Percentiles rank a stretch among this genome's conserved stretches.
Conservation (phyloP, 371 early-diverging fungal species). For the Polyrhizophydium stewartii region DNA sequence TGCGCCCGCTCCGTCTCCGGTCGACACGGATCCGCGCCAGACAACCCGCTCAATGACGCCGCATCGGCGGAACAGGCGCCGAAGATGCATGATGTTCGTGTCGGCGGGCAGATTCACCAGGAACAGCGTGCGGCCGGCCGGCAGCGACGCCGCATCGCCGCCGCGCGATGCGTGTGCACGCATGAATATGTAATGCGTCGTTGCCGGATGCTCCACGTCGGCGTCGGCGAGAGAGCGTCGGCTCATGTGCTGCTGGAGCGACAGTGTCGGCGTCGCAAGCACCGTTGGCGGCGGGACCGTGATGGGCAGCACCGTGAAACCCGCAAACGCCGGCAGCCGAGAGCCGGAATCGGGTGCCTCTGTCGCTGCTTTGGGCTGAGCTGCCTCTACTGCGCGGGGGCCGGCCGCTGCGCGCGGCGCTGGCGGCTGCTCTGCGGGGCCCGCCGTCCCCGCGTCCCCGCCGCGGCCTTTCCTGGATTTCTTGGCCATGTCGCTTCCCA, state of each 20-base stretch:
- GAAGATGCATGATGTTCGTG: constrained; percentile 67
- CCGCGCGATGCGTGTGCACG: constrained; percentile 55
- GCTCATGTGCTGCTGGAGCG: neutral
- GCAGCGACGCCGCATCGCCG: constrained; percentile 25
- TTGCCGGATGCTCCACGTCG: neutral
- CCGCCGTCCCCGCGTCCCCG: no score
- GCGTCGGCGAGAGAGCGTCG: neutral
- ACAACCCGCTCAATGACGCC: constrained; percentile 62
- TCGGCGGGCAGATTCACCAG: constrained; percentile 80
- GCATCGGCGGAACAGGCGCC: constrained; percentile 64
- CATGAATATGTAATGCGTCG: constrained; percentile 15
- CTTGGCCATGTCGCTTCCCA: no score
- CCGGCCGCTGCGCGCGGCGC: no score
- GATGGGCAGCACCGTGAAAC: constrained; percentile 19
- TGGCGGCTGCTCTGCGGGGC: no score
- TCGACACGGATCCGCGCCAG: constrained; percentile 30
- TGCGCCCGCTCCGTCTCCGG: constrained; percentile 16
- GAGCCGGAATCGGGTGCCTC: neutral
- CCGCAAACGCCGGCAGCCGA: constrained; percentile 3
- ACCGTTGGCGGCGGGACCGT: constrained; percentile 14
- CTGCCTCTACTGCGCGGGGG: no score
- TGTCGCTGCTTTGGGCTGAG: no score
- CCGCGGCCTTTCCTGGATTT: no score
- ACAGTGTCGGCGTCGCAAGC: constrained; percentile 1
- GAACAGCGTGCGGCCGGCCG: constrained; percentile 71